Percentiles rank a stretch among this genome's conserved stretches.
Evolutionary conservation across 148 eudicot species (phyloP).

Genomic region (Rhododendron henanense): DNA sequence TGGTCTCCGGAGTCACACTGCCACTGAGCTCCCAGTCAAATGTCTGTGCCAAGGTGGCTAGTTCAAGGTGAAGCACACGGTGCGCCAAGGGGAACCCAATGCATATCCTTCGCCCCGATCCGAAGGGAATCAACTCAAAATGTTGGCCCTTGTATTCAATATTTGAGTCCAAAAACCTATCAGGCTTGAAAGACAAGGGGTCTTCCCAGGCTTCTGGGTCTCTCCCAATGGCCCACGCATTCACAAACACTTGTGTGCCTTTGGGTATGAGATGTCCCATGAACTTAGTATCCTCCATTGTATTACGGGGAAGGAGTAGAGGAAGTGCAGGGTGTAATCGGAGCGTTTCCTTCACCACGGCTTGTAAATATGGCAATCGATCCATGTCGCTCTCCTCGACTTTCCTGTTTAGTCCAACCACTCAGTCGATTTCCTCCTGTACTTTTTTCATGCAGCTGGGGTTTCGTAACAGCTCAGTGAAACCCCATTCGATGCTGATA

Average conservation of each 20-base stretch:
- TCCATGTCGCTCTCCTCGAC: slow-evolving; percentile 9
- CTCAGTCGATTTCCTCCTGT: not conserved
- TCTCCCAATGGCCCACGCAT: slow-evolving; percentile 8
- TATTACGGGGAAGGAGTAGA: too few species aligned
- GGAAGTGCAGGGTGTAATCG: too few species aligned
- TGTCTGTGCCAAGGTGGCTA: slow-evolving; percentile 12
- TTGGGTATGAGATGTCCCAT: slow-evolving; percentile 10
- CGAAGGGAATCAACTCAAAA: slow-evolving; percentile 39
- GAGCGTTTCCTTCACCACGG: too few species aligned
- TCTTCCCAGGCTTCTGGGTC: slow-evolving; percentile 34
- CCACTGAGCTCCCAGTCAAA: slow-evolving; percentile 9
- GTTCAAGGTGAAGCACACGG: slow-evolving; percentile 22
- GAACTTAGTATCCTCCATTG: not conserved
- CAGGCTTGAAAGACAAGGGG: slow-evolving; percentile 33
- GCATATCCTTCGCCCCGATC: slow-evolving; percentile 36
- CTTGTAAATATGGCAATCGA: not conserved
- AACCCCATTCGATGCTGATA: slow-evolving; percentile 5
- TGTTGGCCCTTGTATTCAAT: slow-evolving; percentile 38
- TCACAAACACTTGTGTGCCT: slow-evolving; percentile 1
- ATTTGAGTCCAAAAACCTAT: slow-evolving; percentile 29
- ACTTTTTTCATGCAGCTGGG: not conserved
- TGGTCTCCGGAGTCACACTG: not conserved
- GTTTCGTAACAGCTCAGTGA: not conserved
- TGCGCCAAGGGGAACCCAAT: slow-evolving; percentile 27
- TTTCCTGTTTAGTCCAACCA: not conserved